Evolutionary conservation across 2,329 filamentous ascomycete genomes (phyloP).

Genomic region (Fonsecaea multimorphosa): DNA sequence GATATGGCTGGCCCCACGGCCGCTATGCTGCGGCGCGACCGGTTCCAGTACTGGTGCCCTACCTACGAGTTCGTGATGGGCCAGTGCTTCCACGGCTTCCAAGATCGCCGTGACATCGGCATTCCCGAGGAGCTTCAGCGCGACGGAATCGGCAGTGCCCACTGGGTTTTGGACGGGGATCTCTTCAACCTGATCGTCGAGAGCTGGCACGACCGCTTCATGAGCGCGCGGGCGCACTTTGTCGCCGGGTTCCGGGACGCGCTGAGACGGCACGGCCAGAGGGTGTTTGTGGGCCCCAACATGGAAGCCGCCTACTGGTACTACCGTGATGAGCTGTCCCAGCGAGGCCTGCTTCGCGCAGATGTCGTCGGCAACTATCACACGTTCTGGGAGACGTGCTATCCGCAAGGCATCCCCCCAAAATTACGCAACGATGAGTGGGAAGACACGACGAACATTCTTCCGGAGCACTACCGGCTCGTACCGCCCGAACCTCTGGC

Average conservation of each 20-base stretch:
- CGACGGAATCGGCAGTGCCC: background rate
- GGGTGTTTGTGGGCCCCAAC: background rate
- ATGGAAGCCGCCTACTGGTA: background rate
- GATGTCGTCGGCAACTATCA: conserved; percentile 1
- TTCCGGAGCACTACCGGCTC: background rate
- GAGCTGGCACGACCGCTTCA: conserved; percentile 22
- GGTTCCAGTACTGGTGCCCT: conserved; percentile 9
- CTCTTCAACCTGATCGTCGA: background rate
- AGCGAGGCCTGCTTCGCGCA: no score
- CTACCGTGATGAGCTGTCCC: background rate
- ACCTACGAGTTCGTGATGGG: conserved; percentile 1
- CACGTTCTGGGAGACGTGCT: conserved; percentile 25
- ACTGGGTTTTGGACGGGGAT: background rate
- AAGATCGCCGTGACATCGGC: background rate
- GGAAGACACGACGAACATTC: conserved; percentile 8
- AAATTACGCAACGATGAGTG: conserved; percentile 23
- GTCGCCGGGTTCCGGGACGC: conserved; percentile 11
- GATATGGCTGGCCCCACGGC: conserved; percentile 1
- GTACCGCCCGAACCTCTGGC: background rate
- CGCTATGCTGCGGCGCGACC: background rate
- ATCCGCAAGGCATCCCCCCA: conserved; percentile 21
- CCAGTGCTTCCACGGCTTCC: background rate
- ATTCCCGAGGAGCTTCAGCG: no score
- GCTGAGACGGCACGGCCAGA: conserved; percentile 9
- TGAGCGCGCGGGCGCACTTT: conserved; percentile 21